Evolutionary conservation across 78 protist genomes (phyloP).

Genomic region (Mantamonas sphyraenae): DNA sequence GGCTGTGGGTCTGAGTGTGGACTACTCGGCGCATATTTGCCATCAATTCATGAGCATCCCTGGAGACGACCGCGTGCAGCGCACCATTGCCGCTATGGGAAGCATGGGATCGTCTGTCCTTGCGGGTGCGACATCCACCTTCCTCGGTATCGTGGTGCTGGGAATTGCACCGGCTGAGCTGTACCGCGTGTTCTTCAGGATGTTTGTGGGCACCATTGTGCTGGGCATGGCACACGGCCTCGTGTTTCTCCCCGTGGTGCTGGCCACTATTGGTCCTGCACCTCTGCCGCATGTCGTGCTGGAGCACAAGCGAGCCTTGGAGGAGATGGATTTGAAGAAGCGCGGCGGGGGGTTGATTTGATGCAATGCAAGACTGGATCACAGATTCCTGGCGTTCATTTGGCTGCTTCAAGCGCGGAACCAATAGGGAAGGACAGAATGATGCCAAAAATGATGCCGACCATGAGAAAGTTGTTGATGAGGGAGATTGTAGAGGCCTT

Average conservation of each 20-base stretch:
- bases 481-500: too few species aligned
- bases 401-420: too few species aligned
- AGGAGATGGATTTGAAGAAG: too few species aligned
- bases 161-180: neutral
- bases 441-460: too few species aligned
- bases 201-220: neutral
- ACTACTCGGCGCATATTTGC: conserved; percentile 34
- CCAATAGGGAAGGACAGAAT: too few species aligned
- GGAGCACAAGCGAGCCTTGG: too few species aligned
- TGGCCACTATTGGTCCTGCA: neutral
- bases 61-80: conserved; percentile 1
- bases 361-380: too few species aligned
- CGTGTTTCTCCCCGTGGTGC: conserved; percentile 1
- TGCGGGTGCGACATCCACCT: conserved; percentile 21
- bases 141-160: conserved; percentile 11
- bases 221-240: neutral
- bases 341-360: too few species aligned
- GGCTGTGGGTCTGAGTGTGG: conserved; percentile 23
- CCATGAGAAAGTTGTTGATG: too few species aligned
- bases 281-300: too few species aligned
- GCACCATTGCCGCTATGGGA: neutral
- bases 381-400: too few species aligned
- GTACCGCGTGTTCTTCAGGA: conserved; percentile 6
- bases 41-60: conserved; percentile 8
- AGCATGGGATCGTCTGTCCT: conserved; percentile 26